Conservation (phyloP, 2,329 filamentous ascomycete species). For the Exophiala sp. region DNA sequence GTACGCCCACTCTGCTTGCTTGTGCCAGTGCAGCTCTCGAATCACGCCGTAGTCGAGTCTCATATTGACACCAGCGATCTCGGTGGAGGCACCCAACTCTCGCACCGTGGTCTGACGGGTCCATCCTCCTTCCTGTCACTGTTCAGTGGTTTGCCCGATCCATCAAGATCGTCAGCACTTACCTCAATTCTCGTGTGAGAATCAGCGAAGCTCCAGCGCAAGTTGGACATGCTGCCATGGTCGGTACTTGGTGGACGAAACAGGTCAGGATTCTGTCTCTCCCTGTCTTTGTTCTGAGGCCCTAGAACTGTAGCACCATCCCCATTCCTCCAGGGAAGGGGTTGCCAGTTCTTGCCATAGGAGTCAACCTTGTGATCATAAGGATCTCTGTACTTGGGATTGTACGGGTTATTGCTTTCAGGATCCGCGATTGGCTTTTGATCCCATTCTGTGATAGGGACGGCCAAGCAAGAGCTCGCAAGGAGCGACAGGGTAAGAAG, state of each 20-base stretch:
- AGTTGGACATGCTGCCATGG: conserved; percentile 65
- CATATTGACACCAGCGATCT: conserved; percentile 76
- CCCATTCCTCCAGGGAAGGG: conserved; percentile 63
- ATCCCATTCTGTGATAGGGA: conserved; percentile 39
- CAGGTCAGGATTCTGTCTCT: conserved; percentile 67
- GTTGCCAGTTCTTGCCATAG: conserved; percentile 32
- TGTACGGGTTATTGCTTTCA: conserved; percentile 16
- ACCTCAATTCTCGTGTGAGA: conserved; percentile 63
- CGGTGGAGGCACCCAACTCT: conserved; percentile 45
- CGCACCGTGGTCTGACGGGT: conserved; percentile 61
- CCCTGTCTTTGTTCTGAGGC: conserved; percentile 65
- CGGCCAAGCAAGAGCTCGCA: conserved; percentile 14
- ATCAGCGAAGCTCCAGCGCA: conserved; percentile 69
- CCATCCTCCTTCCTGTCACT: conserved; percentile 66
- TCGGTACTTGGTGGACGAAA: conserved; percentile 71
- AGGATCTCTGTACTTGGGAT: conserved; percentile 17
- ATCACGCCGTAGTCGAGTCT: conserved; percentile 68
- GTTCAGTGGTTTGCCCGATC: neutral
- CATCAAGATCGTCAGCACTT: conserved; percentile 20
- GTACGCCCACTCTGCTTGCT: conserved; percentile 75
- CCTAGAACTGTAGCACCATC: conserved; percentile 64
- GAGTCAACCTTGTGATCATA: conserved; percentile 24
- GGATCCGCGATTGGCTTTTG: conserved; percentile 15
- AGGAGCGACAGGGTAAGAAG: conserved; percentile 17
- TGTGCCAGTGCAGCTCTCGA: conserved; percentile 77